Base-by-base conservation (phyloP, 2,329 filamentous ascomycete species). In the Pseudopyricularia cyperi region DNA sequence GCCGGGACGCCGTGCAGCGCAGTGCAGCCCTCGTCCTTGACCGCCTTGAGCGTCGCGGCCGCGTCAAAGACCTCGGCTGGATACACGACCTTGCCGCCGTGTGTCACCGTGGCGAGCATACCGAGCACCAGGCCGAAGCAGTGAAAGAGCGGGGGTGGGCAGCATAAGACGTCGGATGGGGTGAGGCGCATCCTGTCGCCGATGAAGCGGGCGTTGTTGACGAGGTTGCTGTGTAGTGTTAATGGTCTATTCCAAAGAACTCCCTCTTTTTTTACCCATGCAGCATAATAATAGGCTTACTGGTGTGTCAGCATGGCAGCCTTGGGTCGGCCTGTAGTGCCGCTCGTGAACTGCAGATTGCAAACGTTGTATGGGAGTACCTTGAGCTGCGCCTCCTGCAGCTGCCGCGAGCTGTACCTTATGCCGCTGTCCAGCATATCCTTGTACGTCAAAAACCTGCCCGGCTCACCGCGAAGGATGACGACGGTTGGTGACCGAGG, bases 51-150 rank as follows among this genome's bases (percentile, higher is more conserved):
- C 2, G 83, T 83, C 0, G 83, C 79, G 4, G 68, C 65, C 2
- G 84, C 74, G 58, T 88, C 82, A 60, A 91, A 91, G 0, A 83
- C 79, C 59, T 89, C 83, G 56, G 78, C 77, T 0, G 87, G 86
- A 60, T 88, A 88, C 9, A 91, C 80, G 50, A 89, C 82, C 64
- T 84, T 86, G 37, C 79, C 79, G 47, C 87, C 86, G 63, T 90
- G 85, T 0, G 84, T 89, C 51, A 89, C 67, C 44, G 80, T 74
- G 2, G 85, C 82, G 52, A 90, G 75, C 46, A 90, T 73, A 8
- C 87, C 87, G 3, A 89, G 77, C 1, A 90, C 85, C 7, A 91
- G 76, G 1, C 87, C 87, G 62, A 91, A 91, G 70, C 86, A 91
- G 70, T 93, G 88, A 71, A 93, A 93, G 3, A 93, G 74, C 0